Base-by-base conservation (phyloP, 202 grass and related monocot genomes). In the Alloteropsis angusta region DNA sequence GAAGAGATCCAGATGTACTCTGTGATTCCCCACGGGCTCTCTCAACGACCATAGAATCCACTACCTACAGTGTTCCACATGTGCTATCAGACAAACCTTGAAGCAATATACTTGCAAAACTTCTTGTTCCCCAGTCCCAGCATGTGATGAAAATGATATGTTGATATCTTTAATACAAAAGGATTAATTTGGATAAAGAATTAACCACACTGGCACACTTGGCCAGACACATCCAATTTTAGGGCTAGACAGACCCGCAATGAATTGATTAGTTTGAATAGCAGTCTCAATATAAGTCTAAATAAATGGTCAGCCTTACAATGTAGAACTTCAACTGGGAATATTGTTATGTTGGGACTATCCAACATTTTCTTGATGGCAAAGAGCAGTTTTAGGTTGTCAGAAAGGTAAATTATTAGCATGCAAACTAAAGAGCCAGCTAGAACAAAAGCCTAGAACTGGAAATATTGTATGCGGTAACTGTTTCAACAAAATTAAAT, bases 41-140 rank as follows among this genome's bases (percentile, higher is more conserved):
- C 77, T 99, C 96, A 80, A 99, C 96, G 58, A 99, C 96, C 92
- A 99, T 99, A 56, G 96, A 99, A 88, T 99, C 92, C 35, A 99
- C 96, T 47, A 99, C 96, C 96, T 99, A 70, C 55, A 83, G 37
- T 65, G 23, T 85, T 80, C 37, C 76, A 83, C 34, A 62, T 23
- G 39, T 72, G 47, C 37, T 56, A 85, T 82, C 49, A 82, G 26
- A 72, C 18, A 84, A 69, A 85, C 52, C 30, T 75, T 28, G 37
- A 76, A 76, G 58, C 41, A 74, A 59, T 39, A 82, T 61, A 56
- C 65, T n/a, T 50, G 38, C 18, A 57, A 59, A 82, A n/a, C 0
- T 42, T 52, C 10, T 77, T 76, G 2, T 71, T 57, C 28, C 22
- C 34, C 60, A 52, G 55, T 65, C 48, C 78, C 9, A 82, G 21